Evolutionary conservation across 73 alveolate genomes (phyloP).

Genomic region (Stentor roeselii): DNA sequence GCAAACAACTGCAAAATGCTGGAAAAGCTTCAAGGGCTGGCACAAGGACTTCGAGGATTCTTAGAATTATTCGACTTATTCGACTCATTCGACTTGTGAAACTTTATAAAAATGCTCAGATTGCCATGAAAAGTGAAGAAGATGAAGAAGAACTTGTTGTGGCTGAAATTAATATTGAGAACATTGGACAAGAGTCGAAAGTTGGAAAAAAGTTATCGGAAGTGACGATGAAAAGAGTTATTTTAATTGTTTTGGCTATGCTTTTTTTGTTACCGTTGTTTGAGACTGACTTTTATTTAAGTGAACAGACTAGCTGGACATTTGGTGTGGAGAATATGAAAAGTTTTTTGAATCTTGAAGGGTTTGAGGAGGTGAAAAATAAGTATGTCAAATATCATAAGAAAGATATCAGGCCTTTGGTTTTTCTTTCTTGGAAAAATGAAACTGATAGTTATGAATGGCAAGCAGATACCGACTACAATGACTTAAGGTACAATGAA

Average conservation of each 20-base stretch:
- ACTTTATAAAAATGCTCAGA: constrained; percentile 66
- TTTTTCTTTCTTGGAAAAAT: neutral
- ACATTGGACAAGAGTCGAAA: constrained; percentile 47
- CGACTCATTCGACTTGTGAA: constrained; percentile 68
- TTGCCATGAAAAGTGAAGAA: constrained; percentile 19
- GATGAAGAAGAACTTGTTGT: constrained; percentile 17
- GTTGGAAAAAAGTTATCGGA: constrained; percentile 58
- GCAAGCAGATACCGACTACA: neutral
- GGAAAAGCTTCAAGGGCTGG: constrained; percentile 72
- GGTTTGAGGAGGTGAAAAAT: constrained; percentile 13
- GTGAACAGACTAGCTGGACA: neutral
- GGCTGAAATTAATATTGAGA: constrained; percentile 19
- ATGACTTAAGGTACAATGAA: constrained; percentile 23
- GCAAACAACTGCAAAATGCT: constrained; percentile 34
- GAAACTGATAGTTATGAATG: neutral
- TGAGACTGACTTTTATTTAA: neutral
- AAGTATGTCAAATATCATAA: neutral
- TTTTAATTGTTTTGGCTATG: constrained; percentile 42
- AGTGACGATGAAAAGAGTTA: constrained; percentile 55
- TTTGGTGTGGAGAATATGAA: constrained; percentile 3
- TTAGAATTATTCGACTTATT: constrained; percentile 67
- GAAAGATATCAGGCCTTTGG: neutral
- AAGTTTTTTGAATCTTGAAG: neutral
- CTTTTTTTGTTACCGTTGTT: constrained; percentile 53
- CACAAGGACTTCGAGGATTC: constrained; percentile 71